Evolutionary conservation across 345 rosid genomes (phyloP).

Genomic region (Adansonia digitata): DNA sequence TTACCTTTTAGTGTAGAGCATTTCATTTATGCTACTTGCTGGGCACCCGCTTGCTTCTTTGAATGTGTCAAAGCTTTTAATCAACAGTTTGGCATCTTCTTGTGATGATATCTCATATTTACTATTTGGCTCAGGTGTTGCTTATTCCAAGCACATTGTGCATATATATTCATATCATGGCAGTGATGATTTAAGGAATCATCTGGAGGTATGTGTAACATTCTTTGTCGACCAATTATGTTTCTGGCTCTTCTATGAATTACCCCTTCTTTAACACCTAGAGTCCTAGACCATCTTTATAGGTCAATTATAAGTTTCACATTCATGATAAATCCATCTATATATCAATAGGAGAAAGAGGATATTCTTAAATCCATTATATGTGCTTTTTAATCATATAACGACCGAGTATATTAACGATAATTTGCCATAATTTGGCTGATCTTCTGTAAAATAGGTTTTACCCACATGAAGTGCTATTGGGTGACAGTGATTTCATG

Average conservation of each 20-base stretch:
- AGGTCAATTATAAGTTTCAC: neutral
- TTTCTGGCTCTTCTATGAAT: neutral
- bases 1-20: neutral
- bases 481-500: neutral
- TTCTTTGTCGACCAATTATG: neutral
- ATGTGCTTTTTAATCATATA: neutral
- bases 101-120: neutral
- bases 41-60: neutral
- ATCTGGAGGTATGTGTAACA: constrained; percentile 28
- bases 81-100: neutral
- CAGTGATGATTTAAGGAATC: constrained; percentile 16
- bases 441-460: neutral
- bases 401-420: neutral
- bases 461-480: neutral
- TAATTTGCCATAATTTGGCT: neutral
- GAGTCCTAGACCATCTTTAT: neutral
- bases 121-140: constrained; percentile 29
- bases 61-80: neutral
- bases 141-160: constrained; percentile 35
- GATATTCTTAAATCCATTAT: neutral
- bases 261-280: neutral
- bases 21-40: neutral
- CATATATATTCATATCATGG: constrained; percentile 32
- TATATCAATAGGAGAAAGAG: neutral
- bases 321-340: neutral